Evolutionary conservation across 148 eudicot species (phyloP), one percentile per base, ranked within the genome.

Genomic region (Chenopodium formosanum): DNA sequence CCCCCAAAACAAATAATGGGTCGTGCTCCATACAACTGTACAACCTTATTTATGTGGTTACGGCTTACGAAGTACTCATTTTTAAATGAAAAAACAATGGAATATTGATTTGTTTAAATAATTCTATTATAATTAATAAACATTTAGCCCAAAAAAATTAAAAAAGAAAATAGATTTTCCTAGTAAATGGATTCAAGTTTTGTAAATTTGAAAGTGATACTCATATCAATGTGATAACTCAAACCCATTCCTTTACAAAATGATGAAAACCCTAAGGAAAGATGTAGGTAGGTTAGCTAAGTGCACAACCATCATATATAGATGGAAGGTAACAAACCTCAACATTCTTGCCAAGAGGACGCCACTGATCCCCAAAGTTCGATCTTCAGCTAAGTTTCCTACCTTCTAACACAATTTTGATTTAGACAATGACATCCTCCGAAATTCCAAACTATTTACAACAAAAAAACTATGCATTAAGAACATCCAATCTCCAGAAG

Each of bases 391-490:
- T 62, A 62, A 62, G 27, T 58, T 58, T 58, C 6, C 63, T 16
- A 58, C 63, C 63, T 58, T 58, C 1, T 1, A 62, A 25, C 10
- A 62, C 25, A 23, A 69, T 69, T 17, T 69, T 32, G 46, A 53
- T 64, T 83, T 27, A 27, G 31, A 25, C 50, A 25, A 79, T 34
- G 31, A 29, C 63, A 29, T 78, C 66, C 50, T 27, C 58, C 29
- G 78, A 56, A 75, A 47, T 67, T 16, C 16, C 48, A 62, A 56
- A 65, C 67, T 50, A 81, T 77, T 46, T 68, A 81, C 78, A 73
- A 62, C 22, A 72, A 10, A 40, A 40, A 73, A 10, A 65, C 40
- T 32, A 48, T 17, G 73, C 67, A 31, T 17, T 44, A 56, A 40
- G 25, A 81, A 65, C 78, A 40, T 52, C 27, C 32, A 80, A 76